Evolutionary conservation across 495 filamentous ascomycete species (phyloP).

Genomic region (Copromyces sp.): DNA sequence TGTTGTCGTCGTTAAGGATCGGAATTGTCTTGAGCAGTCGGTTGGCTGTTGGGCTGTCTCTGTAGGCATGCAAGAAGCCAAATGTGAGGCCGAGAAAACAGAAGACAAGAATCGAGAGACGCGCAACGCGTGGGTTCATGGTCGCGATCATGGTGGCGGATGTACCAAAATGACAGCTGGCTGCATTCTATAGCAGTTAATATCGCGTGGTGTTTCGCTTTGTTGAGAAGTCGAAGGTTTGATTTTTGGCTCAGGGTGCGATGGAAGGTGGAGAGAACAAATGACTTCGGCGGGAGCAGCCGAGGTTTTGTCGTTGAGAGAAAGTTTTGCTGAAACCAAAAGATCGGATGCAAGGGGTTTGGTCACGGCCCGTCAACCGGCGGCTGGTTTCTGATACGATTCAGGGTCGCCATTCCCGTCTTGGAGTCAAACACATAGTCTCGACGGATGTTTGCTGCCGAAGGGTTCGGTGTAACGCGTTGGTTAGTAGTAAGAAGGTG

Average conservation of each 20-base stretch:
- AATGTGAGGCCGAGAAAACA: conserved; percentile 13
- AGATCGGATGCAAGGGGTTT: not conserved
- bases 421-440: not conserved
- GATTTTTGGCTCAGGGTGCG: not conserved
- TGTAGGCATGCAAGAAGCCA: conserved; percentile 13
- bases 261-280: not conserved
- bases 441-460: not conserved
- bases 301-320: not conserved
- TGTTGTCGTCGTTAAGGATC: conserved; percentile 12
- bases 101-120: not conserved
- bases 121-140: not conserved
- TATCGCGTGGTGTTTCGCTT: not conserved
- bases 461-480: not conserved
- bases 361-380: not conserved
- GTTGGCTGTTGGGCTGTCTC: conserved; percentile 4
- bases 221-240: not conserved
- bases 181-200: not conserved
- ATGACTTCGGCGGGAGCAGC: not conserved
- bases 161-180: not conserved
- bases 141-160: not conserved
- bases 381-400: not conserved
- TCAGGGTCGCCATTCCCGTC: not conserved
- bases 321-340: not conserved
- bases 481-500: not conserved
- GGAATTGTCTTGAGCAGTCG: conserved; percentile 16